Conservation (phyloP, 2,329 filamentous ascomycete genomes). For the Diplodia intermedia region DNA sequence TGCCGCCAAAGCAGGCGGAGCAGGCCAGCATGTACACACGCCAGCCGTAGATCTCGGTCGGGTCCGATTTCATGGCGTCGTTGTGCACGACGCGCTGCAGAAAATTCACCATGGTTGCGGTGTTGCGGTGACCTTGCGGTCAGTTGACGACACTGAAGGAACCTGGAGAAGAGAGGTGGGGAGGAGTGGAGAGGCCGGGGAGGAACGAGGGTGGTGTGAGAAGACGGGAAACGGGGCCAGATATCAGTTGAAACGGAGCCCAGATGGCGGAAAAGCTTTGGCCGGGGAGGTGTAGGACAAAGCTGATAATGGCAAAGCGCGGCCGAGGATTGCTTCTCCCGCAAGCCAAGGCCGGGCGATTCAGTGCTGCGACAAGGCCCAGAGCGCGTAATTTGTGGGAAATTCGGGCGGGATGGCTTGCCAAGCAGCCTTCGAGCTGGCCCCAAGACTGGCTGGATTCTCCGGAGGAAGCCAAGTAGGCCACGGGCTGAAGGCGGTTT, state of each 20-base stretch:
- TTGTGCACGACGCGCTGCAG: conserved; percentile 68
- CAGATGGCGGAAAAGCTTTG: conserved; percentile 1
- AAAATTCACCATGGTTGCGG: conserved; percentile 40
- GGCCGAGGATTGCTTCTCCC: neutral
- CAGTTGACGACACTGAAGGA: neutral
- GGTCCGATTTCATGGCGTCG: conserved; percentile 73
- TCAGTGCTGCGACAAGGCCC: conserved; percentile 16
- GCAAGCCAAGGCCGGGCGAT: conserved; percentile 18
- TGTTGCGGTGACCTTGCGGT: conserved; percentile 18
- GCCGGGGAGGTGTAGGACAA: conserved; percentile 8
- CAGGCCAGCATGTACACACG: conserved; percentile 69
- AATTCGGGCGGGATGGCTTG: conserved; percentile 26
- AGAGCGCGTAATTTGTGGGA: conserved; percentile 29
- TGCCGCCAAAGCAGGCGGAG: conserved; percentile 73
- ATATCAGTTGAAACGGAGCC: conserved; percentile 25
- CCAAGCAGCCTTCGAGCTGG: conserved; percentile 22
- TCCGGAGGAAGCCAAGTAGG: conserved; percentile 24
- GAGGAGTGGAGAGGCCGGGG: neutral
- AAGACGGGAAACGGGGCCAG: conserved; percentile 2
- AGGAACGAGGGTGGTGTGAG: neutral
- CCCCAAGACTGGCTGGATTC: conserved; percentile 20
- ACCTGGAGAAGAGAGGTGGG: neutral
- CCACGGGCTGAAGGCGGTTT: conserved; percentile 1
- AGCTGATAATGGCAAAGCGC: neutral
- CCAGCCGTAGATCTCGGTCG: conserved; percentile 73